Evolutionary conservation across 495 filamentous ascomycete species (phyloP).

Genomic region (Glutinoglossum americanum): DNA sequence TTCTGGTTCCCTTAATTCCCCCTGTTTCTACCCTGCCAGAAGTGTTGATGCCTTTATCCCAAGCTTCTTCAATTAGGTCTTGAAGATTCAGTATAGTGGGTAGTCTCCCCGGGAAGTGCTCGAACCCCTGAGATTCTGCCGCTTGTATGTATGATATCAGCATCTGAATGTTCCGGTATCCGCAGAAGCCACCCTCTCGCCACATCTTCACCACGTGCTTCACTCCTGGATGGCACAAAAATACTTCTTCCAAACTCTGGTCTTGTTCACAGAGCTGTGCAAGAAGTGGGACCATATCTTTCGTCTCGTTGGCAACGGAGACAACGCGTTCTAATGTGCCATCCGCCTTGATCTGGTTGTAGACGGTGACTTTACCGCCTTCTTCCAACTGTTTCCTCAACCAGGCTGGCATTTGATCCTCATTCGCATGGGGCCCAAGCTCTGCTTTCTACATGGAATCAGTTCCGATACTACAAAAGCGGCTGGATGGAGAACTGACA

Average conservation of each 20-base stretch:
- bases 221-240: constrained; percentile 55
- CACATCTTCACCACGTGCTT: constrained; percentile 65
- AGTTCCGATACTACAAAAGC: not conserved
- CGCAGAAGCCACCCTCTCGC: constrained; percentile 71
- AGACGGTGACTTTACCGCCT: constrained; percentile 32
- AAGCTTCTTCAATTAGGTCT: constrained; percentile 73
- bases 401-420: constrained; percentile 73
- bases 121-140: constrained; percentile 29
- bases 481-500: not conserved
- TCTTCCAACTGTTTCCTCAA: constrained; percentile 45
- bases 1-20: constrained; percentile 67
- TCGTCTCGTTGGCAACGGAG: constrained; percentile 36
- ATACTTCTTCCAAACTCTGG: constrained; percentile 39
- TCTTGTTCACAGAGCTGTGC: constrained; percentile 50
- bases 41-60: constrained; percentile 67
- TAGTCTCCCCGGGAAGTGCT: constrained; percentile 35
- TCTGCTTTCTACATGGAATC: constrained; percentile 30
- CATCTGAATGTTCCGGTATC: constrained; percentile 97
- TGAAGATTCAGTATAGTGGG: constrained; percentile 72
- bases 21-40: constrained; percentile 63
- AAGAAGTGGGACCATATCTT: constrained; percentile 53
- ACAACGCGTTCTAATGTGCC: constrained; percentile 24
- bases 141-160: constrained; percentile 55
- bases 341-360: constrained; percentile 31
- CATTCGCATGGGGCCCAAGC: constrained; percentile 68